phyloP scores from a whole-genome alignment of 106 monocot genomes.

The Alisma plantagoaquatica region DNA sequence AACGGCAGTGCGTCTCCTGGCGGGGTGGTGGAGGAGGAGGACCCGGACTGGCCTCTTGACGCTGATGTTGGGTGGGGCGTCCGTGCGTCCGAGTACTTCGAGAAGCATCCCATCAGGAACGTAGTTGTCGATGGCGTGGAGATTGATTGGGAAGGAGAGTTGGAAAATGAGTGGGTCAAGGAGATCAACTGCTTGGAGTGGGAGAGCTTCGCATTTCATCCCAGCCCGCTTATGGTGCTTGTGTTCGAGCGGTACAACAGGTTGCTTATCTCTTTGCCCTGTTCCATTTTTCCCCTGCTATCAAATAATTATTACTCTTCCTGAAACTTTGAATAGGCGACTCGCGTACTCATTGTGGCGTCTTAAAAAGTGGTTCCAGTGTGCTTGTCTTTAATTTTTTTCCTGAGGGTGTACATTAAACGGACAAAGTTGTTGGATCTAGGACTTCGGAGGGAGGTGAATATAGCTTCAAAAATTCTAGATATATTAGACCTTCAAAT shows the following conservation, averaged over 20 bases:
- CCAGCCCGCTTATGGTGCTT: conserved; percentile 85
- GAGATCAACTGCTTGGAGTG: conserved; percentile 98
- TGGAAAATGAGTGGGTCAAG: conserved; percentile 86
- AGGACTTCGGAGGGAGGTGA: no score
- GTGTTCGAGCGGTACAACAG: conserved; percentile 72
- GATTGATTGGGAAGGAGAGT: conserved; percentile 96
- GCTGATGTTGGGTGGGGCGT: conserved; percentile 91
- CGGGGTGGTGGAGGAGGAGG: conserved; percentile 64
- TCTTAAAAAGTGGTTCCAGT: no score
- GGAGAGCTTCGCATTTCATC: conserved; percentile 95
- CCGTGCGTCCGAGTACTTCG: conserved; percentile 91
- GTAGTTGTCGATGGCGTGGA: conserved; percentile 79
- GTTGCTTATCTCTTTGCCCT: conserved; percentile 24
- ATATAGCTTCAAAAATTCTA: no score
- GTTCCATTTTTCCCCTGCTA: no score
- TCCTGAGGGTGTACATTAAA: no score
- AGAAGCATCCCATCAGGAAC: conserved; percentile 80
- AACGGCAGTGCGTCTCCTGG: neutral
- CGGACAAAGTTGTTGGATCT: no score
- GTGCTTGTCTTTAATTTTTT: no score
- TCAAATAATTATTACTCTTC: no score
- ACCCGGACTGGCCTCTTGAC: conserved; percentile 74
- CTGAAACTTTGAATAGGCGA: no score
- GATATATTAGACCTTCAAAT: no score
- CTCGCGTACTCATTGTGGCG: no score